Evolutionary conservation across 1,284 basidiomycete species (phyloP).

Genomic region (Fomitopsis betulina): DNA sequence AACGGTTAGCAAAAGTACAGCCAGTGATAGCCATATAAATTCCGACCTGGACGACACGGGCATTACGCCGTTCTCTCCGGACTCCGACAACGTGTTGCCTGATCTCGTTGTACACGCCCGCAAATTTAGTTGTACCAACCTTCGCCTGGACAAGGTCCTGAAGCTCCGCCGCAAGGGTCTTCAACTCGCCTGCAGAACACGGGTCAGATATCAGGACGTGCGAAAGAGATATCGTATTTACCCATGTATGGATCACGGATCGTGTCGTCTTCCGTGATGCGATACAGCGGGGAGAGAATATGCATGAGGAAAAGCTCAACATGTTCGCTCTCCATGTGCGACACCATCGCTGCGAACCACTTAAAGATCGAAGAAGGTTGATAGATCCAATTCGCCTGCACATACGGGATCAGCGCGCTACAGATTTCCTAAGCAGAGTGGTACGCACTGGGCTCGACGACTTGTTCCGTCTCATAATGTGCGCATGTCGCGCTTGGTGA

Average conservation of each 20-base stretch:
- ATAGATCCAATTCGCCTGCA: slow-evolving; percentile 66
- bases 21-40: neutral
- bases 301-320: slow-evolving; percentile 76
- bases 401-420: neutral
- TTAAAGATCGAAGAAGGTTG: slow-evolving; percentile 79
- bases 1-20: neutral
- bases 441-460: slow-evolving; percentile 41
- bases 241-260: slow-evolving; percentile 77
- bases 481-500: slow-evolving; percentile 76
- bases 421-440: neutral
- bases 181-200: slow-evolving; percentile 66
- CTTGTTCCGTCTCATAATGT: slow-evolving; percentile 61
- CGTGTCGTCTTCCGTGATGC: slow-evolving; percentile 82
- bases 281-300: slow-evolving; percentile 83
- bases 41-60: slow-evolving; percentile 55
- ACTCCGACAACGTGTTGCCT: slow-evolving; percentile 68
- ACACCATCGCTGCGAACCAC: slow-evolving; percentile 93
- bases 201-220: neutral
- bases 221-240: slow-evolving; percentile 34
- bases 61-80: slow-evolving; percentile 70
- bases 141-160: slow-evolving; percentile 85
- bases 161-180: slow-evolving; percentile 79
- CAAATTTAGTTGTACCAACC: slow-evolving; percentile 82
- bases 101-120: slow-evolving; percentile 75
- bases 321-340: slow-evolving; percentile 54